Evolutionary conservation across 2,329 filamentous ascomycete species (phyloP).

Genomic region (Coniosporium tulheliwenetii): DNA sequence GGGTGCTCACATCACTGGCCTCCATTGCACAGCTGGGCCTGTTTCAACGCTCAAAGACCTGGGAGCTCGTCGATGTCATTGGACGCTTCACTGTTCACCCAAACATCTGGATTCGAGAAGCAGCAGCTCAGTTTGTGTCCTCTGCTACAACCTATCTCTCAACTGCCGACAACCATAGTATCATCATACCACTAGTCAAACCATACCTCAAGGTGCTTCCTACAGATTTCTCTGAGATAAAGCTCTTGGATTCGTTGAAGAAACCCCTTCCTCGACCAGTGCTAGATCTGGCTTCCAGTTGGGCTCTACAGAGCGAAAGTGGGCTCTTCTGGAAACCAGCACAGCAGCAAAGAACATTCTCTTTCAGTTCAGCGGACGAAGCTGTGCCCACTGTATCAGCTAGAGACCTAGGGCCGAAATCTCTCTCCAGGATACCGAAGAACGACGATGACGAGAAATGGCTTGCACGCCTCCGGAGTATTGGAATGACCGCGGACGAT

Average conservation of each 20-base stretch:
- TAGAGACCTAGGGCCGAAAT: slow-evolving; percentile 39
- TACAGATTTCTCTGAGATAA: slow-evolving; percentile 53
- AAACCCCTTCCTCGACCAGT: slow-evolving; percentile 64
- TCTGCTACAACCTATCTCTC: slow-evolving; percentile 62
- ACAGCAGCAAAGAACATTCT: slow-evolving; percentile 54
- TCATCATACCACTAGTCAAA: slow-evolving; percentile 63
- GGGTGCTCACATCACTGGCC: slow-evolving; percentile 73
- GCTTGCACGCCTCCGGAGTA: slow-evolving; percentile 69
- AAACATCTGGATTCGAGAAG: slow-evolving; percentile 88
- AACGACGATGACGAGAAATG: slow-evolving; percentile 93
- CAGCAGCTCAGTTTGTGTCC: slow-evolving; percentile 69
- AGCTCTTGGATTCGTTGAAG: slow-evolving; percentile 68
- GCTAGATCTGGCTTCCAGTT: slow-evolving; percentile 71
- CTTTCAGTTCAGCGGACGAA: slow-evolving; percentile 42
- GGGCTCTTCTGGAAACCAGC: slow-evolving; percentile 78
- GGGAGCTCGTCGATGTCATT: slow-evolving; percentile 75
- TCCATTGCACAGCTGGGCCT: slow-evolving; percentile 79
- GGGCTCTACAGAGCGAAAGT: slow-evolving; percentile 69
- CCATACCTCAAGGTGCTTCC: slow-evolving; percentile 68
- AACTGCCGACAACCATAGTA: slow-evolving; percentile 66
- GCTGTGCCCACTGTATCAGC: slow-evolving; percentile 38
- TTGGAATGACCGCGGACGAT: slow-evolving; percentile 69
- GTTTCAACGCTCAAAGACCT: slow-evolving; percentile 68
- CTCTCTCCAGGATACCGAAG: slow-evolving; percentile 48
- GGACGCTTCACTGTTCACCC: slow-evolving; percentile 83